Percentiles rank a stretch among this genome's conserved stretches.
Conservation (phyloP, 306 rosid species). For the Vigna radiata region DNA sequence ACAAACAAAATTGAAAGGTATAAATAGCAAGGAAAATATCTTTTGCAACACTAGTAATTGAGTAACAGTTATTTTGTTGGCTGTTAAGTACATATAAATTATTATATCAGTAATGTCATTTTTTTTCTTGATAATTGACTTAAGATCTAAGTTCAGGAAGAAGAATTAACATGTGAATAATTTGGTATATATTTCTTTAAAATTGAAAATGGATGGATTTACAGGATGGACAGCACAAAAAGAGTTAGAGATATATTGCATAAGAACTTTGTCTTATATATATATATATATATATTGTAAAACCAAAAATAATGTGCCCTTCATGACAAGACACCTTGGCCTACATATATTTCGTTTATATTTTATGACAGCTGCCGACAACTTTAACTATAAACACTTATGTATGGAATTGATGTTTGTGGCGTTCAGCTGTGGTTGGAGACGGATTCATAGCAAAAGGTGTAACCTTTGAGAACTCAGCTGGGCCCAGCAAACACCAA, state of each 20-base stretch:
- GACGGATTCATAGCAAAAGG: constrained; percentile 80
- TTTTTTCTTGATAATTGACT: too few relatives aligned
- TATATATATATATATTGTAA: too few relatives aligned
- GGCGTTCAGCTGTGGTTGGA: constrained; percentile 73
- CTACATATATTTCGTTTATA: not conserved
- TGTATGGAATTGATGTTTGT: not conserved
- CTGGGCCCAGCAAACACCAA: constrained; percentile 92
- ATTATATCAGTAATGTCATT: too few relatives aligned
- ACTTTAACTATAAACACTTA: not conserved
- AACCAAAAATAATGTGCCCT: not conserved
- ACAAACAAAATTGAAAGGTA: too few relatives aligned
- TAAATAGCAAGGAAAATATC: too few relatives aligned
- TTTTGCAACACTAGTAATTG: too few relatives aligned
- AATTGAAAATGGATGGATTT: not conserved
- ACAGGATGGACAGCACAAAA: constrained; percentile 7
- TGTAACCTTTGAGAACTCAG: constrained; percentile 79
- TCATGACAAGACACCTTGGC: not conserved
- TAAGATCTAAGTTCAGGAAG: too few relatives aligned
- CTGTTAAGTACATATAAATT: too few relatives aligned
- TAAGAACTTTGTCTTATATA: not conserved
- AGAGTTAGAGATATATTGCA: not conserved
- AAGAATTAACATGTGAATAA: too few relatives aligned
- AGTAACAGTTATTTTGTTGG: too few relatives aligned
- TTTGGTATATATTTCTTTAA: too few relatives aligned
- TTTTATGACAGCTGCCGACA: constrained; percentile 3